Percentiles rank a stretch among this genome's conserved stretches.
Conservation (phyloP, 1,284 basidiomycete species). For the Apiotrichum porosum region DNA sequence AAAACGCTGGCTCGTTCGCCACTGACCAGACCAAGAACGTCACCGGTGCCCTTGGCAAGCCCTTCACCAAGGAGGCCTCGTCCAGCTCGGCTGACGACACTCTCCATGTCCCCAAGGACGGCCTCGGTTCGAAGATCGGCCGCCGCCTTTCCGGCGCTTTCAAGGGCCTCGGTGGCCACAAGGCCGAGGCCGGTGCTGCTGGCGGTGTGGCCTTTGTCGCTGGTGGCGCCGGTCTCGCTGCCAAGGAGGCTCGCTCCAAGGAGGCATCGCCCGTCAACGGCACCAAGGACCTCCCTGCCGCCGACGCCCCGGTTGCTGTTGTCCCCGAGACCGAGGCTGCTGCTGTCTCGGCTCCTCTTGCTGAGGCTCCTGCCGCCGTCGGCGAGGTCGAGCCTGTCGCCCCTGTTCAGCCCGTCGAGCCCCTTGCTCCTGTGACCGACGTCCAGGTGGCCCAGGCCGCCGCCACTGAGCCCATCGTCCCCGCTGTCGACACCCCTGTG, state of each 20-base stretch:
- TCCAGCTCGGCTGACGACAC: conserved; percentile 4
- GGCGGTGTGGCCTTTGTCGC: neutral
- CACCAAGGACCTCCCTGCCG: too few species aligned
- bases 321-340: neutral
- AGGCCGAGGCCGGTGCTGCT: neutral
- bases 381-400: too few species aligned
- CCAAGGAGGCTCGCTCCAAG: too few species aligned
- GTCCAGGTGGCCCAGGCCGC: neutral
- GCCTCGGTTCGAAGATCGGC: neutral
- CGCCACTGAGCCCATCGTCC: too few species aligned
- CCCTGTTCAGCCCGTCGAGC: neutral
- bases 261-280: too few species aligned
- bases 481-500: too few species aligned
- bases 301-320: neutral
- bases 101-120: neutral
- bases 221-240: neutral
- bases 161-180: conserved; percentile 2
- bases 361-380: neutral
- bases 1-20: neutral
- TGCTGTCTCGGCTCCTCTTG: neutral
- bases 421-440: neutral
- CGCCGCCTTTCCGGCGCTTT: conserved; percentile 4
- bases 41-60: neutral
- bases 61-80: conserved; percentile 1
- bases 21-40: conserved; percentile 4